Evolutionary conservation across 2,329 filamentous ascomycete species (phyloP).

Genomic region (Apiospora rasikravindrae): DNA sequence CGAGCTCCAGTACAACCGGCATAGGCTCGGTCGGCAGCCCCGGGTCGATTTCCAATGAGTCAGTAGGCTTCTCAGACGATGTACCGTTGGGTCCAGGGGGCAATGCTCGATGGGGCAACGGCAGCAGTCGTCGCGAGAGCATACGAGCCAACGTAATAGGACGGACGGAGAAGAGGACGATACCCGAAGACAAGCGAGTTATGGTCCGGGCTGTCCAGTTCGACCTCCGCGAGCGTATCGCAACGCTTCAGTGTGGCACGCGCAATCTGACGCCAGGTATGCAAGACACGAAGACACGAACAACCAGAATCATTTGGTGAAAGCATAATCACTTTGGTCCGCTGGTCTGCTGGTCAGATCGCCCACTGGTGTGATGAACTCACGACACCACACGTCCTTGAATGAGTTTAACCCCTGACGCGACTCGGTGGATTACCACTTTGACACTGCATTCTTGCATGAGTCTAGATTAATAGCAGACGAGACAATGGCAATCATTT

Average conservation of each 20-base stretch:
- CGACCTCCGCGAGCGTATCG: conserved; percentile 56
- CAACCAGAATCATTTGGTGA: conserved; percentile 55
- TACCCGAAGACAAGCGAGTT: conserved; percentile 60
- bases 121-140: conserved; percentile 32
- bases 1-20: conserved; percentile 37
- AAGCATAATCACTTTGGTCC: not conserved
- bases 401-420: not conserved
- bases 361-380: not conserved
- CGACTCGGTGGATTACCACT: not conserved
- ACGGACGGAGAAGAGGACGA: conserved; percentile 34
- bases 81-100: conserved; percentile 48
- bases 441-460: not conserved
- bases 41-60: conserved; percentile 31
- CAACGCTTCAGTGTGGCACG: conserved; percentile 59
- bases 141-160: conserved; percentile 27
- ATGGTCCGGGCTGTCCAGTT: conserved; percentile 64
- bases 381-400: not conserved
- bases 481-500: not conserved
- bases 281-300: conserved; percentile 53
- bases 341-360: conserved; percentile 7
- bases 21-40: conserved; percentile 32
- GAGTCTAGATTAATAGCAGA: too few relatives aligned
- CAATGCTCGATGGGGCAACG: conserved; percentile 47
- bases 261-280: conserved; percentile 53
- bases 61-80: conserved; percentile 42